Base-by-base conservation (phyloP, 2,329 filamentous ascomycete genomes). In the Trichoderma pleuroti region DNA sequence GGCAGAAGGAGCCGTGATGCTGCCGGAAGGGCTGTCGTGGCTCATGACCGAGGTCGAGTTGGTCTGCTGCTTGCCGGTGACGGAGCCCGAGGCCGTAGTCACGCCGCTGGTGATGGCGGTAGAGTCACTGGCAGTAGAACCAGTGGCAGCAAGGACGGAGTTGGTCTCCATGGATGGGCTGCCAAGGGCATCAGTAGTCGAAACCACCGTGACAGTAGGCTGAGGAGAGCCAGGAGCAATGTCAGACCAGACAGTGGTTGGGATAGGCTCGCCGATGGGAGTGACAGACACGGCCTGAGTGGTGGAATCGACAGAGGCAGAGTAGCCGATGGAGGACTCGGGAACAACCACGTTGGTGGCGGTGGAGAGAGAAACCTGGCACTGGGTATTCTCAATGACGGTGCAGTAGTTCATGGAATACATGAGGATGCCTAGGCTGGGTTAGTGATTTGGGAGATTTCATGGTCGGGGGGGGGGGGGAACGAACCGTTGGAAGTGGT, bases 331-430 rank as follows among this genome's bases (percentile, higher is more conserved):
- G 14, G 71, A 68, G 9, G 56, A 49, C 68, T 72, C 73, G 12
- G 71, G 67, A 14, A 75, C 61, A n/a, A 71, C 57, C n/a, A 39
- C 70, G 26, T 65, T 72, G 39, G 56, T 61, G 54, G 71, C 76
- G 52, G 75, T 79, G 30, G 78, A 78, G 63, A 77, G 74, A 61
- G 76, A 74, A 60, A 77, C 72, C 36, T 75, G 72, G 74, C 81
- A 82, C 66, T 76, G 73, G 36, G 80, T 82, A 70, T 76, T 76
- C 32, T 79, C 76, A 32, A 80, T 73, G 63, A 82, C 71, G 72
- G 76, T 77, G 76, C 81, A 82, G 68, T 80, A 73, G 74, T 80
- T 81, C 73, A 81, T 76, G 32, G 79, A 77, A 73, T 79, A 79
- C 56, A 82, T 72, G 34, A 79, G 66, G 26, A 74, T 73, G 3